phyloP scores from a whole-genome alignment of 2,329 filamentous ascomycete genomes.

The Ceratocystis alfenasii region DNA sequence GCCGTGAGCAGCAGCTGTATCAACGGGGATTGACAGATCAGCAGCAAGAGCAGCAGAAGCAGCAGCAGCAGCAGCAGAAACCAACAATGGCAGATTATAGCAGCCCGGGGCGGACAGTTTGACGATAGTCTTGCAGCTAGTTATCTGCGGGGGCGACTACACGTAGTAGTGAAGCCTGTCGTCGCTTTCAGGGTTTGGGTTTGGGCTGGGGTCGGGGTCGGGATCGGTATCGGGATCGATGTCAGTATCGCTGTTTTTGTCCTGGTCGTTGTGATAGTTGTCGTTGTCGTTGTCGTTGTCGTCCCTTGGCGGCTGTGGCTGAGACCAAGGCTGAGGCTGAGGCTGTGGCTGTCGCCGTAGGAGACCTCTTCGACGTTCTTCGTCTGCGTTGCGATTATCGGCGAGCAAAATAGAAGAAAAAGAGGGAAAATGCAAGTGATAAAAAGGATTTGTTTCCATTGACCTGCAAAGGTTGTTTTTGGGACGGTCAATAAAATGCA shows the following conservation, averaged over 20 bases:
- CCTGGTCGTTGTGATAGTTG: neutral
- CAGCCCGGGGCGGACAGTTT: neutral
- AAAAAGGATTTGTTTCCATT: slow-evolving; percentile 10
- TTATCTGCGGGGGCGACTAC: too few species aligned
- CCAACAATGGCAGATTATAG: neutral
- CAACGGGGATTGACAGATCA: neutral
- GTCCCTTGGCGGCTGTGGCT: neutral
- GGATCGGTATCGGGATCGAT: neutral
- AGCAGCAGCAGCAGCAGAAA: too few species aligned
- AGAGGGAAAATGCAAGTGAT: slow-evolving; percentile 2
- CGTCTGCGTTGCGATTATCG: neutral
- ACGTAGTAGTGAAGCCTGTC: too few species aligned
- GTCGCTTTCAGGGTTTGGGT: neutral
- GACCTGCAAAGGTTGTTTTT: slow-evolving; percentile 1
- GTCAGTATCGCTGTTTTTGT: neutral
- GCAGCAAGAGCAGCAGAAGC: neutral
- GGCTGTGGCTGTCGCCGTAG: neutral
- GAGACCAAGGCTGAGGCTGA: neutral
- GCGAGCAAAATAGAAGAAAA: neutral
- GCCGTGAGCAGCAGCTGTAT: too few species aligned
- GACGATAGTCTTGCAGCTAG: neutral
- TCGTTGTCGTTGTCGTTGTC: neutral
- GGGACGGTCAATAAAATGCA: neutral
- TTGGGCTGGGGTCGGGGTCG: neutral
- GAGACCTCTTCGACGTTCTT: neutral